These are phyloP conservation scores for Candida palmyrensis DNA, from an alignment of 805 yeast species.

Conservation along the genomic window DNA sequence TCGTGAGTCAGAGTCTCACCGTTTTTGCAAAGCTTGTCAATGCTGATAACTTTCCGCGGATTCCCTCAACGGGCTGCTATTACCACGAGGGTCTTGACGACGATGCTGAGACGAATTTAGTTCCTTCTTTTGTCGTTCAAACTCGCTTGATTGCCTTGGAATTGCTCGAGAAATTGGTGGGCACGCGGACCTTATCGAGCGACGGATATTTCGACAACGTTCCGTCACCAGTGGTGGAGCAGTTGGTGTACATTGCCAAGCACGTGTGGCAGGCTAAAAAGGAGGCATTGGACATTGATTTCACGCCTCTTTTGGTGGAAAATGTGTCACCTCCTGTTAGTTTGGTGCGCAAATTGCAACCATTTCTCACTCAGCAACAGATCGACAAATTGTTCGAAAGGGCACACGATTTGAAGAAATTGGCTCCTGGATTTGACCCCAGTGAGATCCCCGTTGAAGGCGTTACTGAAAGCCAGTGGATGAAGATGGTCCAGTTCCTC, in stretches of 20 bases:
- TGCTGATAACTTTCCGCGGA: slow-evolving; percentile 26
- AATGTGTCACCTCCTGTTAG: slow-evolving; percentile 37
- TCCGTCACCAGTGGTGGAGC: slow-evolving; percentile 38
- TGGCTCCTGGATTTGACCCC: slow-evolving; percentile 6
- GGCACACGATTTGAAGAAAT: slow-evolving; percentile 11
- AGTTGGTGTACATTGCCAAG: slow-evolving; percentile 39
- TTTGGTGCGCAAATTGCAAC: slow-evolving; percentile 20
- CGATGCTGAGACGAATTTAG: slow-evolving; percentile 14
- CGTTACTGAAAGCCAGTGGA: too few relatives aligned
- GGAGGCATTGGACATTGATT: slow-evolving; percentile 29
- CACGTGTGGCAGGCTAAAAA: slow-evolving; percentile 34
- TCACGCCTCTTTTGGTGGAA: slow-evolving; percentile 10
- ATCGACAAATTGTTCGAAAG: slow-evolving; percentile 26
- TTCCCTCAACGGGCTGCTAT: slow-evolving; percentile 32
- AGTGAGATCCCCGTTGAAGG: too few relatives aligned
- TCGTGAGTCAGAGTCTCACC: slow-evolving; percentile 38
- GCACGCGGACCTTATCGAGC: neutral
- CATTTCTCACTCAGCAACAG: slow-evolving; percentile 18
- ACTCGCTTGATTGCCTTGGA: slow-evolving; percentile 36
- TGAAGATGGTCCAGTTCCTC: too few relatives aligned
- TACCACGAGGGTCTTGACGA: slow-evolving; percentile 14
- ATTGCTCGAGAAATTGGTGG: slow-evolving; percentile 28
- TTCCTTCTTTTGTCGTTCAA: slow-evolving; percentile 32
- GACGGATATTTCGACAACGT: slow-evolving; percentile 16
- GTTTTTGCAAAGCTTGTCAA: slow-evolving; percentile 43